Percentiles rank a stretch among this genome's conserved stretches.
Conservation (phyloP, 305 asterid species). For the Ajuga reptans region DNA sequence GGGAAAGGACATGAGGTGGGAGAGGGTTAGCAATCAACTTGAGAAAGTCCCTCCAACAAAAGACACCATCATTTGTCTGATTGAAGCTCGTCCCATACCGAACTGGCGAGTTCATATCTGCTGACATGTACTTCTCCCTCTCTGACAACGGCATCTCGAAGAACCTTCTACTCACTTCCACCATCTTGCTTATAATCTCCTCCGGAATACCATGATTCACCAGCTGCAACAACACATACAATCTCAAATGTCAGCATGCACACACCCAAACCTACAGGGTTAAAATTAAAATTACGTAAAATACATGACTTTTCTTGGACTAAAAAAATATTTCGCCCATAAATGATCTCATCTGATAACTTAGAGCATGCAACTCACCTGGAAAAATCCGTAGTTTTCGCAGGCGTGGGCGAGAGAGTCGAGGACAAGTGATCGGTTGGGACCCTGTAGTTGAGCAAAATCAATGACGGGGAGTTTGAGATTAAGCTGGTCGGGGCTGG, state of each 20-base stretch:
- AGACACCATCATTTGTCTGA: conserved; percentile 63
- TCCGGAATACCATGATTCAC: conserved; percentile 57
- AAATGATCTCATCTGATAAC: neutral
- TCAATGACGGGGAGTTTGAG: conserved; percentile 64
- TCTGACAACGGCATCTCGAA: conserved; percentile 61
- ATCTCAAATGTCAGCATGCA: too few species aligned
- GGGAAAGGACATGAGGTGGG: conserved; percentile 43
- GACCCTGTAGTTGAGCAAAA: conserved; percentile 49
- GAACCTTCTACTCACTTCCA: conserved; percentile 44
- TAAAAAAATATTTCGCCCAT: too few species aligned
- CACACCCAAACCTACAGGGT: too few species aligned
- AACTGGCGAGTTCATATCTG: conserved; percentile 46
- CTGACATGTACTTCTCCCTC: conserved; percentile 73
- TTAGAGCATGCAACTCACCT: conserved; percentile 39
- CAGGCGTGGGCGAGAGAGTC: conserved; percentile 56
- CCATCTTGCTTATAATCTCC: conserved; percentile 43
- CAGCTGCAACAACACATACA: conserved; percentile 32
- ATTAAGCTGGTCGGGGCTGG: neutral
- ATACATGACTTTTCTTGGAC: too few species aligned
- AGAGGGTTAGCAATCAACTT: conserved; percentile 56
- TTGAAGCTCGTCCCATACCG: conserved; percentile 89
- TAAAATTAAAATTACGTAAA: too few species aligned
- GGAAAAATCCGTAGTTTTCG: conserved; percentile 67
- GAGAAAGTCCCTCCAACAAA: conserved; percentile 88
- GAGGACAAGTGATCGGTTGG: conserved; percentile 48